Base-by-base conservation (phyloP, 78 protist genomes). In the Polysphondylium violaceum region DNA sequence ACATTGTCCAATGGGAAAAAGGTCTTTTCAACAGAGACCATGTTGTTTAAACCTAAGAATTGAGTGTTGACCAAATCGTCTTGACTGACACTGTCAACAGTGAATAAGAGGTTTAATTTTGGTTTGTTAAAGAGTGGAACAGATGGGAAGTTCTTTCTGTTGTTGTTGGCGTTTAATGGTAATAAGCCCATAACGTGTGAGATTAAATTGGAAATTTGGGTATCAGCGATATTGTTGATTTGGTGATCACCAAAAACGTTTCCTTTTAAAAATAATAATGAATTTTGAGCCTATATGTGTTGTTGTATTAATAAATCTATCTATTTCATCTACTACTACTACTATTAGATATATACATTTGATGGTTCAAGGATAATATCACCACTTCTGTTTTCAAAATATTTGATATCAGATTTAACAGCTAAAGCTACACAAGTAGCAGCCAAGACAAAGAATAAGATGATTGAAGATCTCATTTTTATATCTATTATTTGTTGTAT, bases 121-220 rank as follows among this genome's bases (percentile, higher is more conserved):
- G 90, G 90, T 69, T 83, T 83, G 78, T 83, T 83, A 27, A 83
- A 83, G n/a, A 83, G 38, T 69, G 90, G 69, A 38, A 60, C 36
- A 31, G 12, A 43, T 83, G 90, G 90, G 69, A 69, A 72, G 21
- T 41, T 61, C 1, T 16, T 19, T 31, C 73, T 21, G 50, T 53
- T 43, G 16, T 71, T 23, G 27, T 69, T 27, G 3, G 40, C 29
- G 11, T 69, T 69, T 56, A 83, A 63, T 83, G 90, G 90, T 73
- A 83, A 59, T 5, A 74, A 31, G 44, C 90, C 90, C 76, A 83
- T 69, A 43, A 69, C 73, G 19, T 83, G 77, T 59, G 90, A 67
- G 43, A 83, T 69, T 8, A 83, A 35, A 19, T 73, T 41, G 12
- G 73, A 36, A 40, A 83, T 36, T 69, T 83, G 79, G 41, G 53